These are phyloP conservation scores for Kodamaea leandrae DNA, from an alignment of 805 yeast species.

Conservation along the genomic window DNA sequence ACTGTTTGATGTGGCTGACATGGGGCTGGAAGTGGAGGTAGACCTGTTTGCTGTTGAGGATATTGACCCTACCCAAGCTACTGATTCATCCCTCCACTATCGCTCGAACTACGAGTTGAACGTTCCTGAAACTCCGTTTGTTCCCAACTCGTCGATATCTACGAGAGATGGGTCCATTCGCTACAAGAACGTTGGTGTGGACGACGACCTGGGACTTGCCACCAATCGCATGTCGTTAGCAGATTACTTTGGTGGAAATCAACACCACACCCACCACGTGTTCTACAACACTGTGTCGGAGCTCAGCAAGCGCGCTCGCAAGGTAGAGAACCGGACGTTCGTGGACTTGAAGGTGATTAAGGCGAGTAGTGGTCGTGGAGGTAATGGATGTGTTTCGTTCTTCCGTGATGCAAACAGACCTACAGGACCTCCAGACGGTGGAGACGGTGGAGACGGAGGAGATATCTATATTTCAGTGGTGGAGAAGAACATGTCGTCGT, in stretches of 20 bases:
- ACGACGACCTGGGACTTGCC: background rate
- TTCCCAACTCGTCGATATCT: background rate
- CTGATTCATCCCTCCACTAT: background rate
- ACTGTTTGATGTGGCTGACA: background rate
- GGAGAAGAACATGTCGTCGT: conserved; percentile 57
- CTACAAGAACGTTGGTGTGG: background rate
- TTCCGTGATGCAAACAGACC: conserved; percentile 81
- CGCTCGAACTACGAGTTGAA: conserved; percentile 2
- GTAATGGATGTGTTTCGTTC: conserved; percentile 84
- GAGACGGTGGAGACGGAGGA: conserved; percentile 97
- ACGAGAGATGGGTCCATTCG: background rate
- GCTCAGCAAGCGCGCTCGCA: conserved; percentile 27
- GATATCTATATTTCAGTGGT: conserved; percentile 79
- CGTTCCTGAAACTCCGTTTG: background rate
- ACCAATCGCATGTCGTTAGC: conserved; percentile 22
- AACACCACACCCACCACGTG: conserved; percentile 39
- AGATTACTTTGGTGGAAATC: conserved; percentile 41
- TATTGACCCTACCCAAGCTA: background rate
- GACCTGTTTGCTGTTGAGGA: too few relatives aligned
- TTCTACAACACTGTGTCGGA: conserved; percentile 30
- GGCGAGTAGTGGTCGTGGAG: conserved; percentile 79
- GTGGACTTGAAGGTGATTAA: conserved; percentile 67
- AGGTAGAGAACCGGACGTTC: conserved; percentile 38
- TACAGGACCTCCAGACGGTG: conserved; percentile 97
- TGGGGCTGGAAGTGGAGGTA: too few relatives aligned